Evolutionary conservation across 179 eudicot genomes (phyloP).

Genomic region (Camellia oleifera): DNA sequence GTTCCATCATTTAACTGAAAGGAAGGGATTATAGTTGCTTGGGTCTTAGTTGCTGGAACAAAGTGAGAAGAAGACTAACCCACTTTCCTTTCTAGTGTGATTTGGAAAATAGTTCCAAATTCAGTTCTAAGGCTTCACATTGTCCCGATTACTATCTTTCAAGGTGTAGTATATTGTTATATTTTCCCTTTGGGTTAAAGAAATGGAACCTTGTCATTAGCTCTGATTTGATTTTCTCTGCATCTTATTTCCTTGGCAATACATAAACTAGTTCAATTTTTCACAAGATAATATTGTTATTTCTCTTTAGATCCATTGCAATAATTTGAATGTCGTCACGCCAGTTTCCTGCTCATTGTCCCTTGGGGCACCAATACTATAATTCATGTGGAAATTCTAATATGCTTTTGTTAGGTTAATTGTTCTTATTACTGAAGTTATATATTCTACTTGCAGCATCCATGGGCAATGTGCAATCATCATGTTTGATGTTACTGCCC

Average conservation of each 20-base stretch:
- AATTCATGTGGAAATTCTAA: background rate
- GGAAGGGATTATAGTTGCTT: background rate
- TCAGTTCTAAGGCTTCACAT: background rate
- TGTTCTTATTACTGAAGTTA: background rate
- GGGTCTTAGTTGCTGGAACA: background rate
- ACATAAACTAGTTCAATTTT: background rate
- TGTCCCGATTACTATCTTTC: background rate
- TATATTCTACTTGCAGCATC: constrained; percentile 18
- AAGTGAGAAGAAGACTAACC: background rate
- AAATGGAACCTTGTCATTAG: background rate
- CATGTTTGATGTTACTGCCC: constrained; percentile 27
- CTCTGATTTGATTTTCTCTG: background rate
- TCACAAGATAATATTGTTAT: background rate
- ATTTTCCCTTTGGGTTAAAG: background rate
- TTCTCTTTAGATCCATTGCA: no score
- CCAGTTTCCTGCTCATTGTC: background rate
- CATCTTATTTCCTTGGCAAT: background rate
- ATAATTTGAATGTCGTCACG: background rate
- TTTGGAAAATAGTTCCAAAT: background rate
- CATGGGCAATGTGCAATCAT: constrained; percentile 29
- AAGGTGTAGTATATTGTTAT: background rate
- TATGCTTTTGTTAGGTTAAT: background rate
- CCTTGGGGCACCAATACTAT: background rate
- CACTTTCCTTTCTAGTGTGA: background rate
- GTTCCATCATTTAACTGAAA: background rate